Base-by-base conservation (phyloP, 148 eudicot species). In the Chenopodium formosanum region DNA sequence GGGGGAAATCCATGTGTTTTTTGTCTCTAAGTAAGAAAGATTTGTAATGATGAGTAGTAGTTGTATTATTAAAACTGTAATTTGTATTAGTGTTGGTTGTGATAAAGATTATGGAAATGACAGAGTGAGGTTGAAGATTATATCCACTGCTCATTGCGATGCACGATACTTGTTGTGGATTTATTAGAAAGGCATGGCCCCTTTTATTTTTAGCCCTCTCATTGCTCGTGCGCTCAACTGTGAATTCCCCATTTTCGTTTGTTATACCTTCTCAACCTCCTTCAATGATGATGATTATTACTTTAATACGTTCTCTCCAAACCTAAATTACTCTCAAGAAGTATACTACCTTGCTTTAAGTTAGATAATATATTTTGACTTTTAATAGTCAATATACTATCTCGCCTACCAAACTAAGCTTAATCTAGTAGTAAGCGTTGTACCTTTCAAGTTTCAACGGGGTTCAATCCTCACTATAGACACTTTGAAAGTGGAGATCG, bases 1-100 rank as follows among this genome's bases (percentile, higher is more conserved):
- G 67, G 20, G 48, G 62, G n/a, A 48, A 48, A 69, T 50, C 13
- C 75, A 31, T 79, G 66, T 79, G 81, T 29, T 48, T 69, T 79
- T 79, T 79, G 75, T 79, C 67, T 27, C 47, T 34, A 48, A 13
- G 7, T n/a, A 20, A 4, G 9, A 7, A 4, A 68, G 44, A 40
- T 40, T 40, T 40, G 44, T 40, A 40, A 40, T 40, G 44, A 40
- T 40, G 44, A 40, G 44, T 6, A 40, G 8, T 40, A 40, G 8
- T 40, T 40, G 44, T 6, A 40, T 40, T 37, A 5, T 37, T 37
- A 37, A 37, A 37, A 6, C 6, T 37, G 44, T 37, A 40, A 40
- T 40, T 40, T 50, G 63, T 58, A 19, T 20, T 58, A 58, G 63
- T 12, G 19, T 16, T 58, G 19, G 63, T 58, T 58, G 63, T n/a